Base-by-base conservation (phyloP, 805 yeast species). In the Starmerella khaoyaiensis region DNA sequence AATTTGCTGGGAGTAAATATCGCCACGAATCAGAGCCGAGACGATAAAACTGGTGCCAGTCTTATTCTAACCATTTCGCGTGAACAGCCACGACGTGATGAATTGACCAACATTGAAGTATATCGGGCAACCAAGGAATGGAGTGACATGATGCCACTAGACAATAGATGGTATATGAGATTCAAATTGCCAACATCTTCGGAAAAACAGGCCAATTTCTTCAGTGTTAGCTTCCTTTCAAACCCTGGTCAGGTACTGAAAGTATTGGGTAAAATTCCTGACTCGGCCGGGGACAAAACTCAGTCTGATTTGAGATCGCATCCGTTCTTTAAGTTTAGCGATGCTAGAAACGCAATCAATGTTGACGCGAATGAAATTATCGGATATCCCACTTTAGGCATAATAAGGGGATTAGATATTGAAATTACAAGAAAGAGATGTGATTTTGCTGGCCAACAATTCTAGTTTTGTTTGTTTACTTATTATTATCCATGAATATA, bases 81-180 rank as follows among this genome's bases (percentile, higher is more conserved):
- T 14, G 45, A 40, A 17, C 34, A 23, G 5, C 34, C 35, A 6
- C 39, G 48, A 4, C 18, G 33, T 6, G 15, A n/a, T 9, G 33
- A 37, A 10, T 24, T 18, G 14, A 2, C 16, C 15, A 17, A 11
- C 3, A 7, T 24, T 2, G 30, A 34, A 7, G 32, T 39, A 2
- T 35, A 18, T 39, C 12, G 19, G 3, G 50, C 49, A 1, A 34
- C 42, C 1, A 20, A 26, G 1, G 27, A 21, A 5, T 49, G 52
- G 53, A 39, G 49, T 24, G 29, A 34, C 1, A 49, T 49, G 53
- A 21, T 20, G 3, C 28, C 42, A 4, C 10, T 50, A 1, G 54
- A 50, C 26, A 36, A 46, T 21, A 36, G 54, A 19, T 49, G 45
- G 40, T 46, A 40, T 41, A 16, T 50, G 19, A 37, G 54, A 2